Base-by-base conservation (phyloP, 441 rosid species). In the Bruguiera hainesii region DNA sequence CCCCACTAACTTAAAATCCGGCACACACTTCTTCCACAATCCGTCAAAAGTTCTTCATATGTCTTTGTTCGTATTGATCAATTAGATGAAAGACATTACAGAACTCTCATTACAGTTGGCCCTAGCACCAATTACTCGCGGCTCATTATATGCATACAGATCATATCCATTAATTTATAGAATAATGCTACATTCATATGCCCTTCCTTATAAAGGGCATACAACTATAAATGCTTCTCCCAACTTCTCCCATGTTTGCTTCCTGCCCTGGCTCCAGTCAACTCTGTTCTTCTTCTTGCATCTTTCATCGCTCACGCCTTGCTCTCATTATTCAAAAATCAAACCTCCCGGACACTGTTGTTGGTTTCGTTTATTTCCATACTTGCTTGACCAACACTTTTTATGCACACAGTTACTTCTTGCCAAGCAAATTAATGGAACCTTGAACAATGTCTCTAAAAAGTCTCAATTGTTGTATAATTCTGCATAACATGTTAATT, bases 381-480 rank as follows among this genome's bases (percentile, higher is more conserved):
- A 76, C 85, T 65, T 94, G 98, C 82, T 89, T 87, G 72, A 87
- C 83, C 83, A 86, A 86, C 79, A 82, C 67, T 74, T 89, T 91
- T 86, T 88, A 98, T 49, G 85, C 57, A 55, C 89, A 94, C 81
- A 88, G 96, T 85, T 94, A 89, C 89, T 91, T 89, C 89, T 72
- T 94, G 76, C 85, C 92, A 29, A 97, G 97, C 84, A 63, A 97
- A 76, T 16, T 48, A 23, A 6, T 11, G 33, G 13, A 39, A 16
- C 46, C 48, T 91, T 56, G 76, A 37, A 9, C 46, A 39, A 39
- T 11, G 48, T 3, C 48, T 2, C 48, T 39, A 11, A 39, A 16
- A 39, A 39, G 4, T 39, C 15, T 42, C 48, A 42, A 13, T 42
- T 42, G 48, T 42, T 11, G 13, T 42, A 13, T 42, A 11, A 11